These are phyloP conservation scores for Kwoniella sp. DNA, from an alignment of 768 basidiomycete species.

Conservation along the genomic window DNA sequence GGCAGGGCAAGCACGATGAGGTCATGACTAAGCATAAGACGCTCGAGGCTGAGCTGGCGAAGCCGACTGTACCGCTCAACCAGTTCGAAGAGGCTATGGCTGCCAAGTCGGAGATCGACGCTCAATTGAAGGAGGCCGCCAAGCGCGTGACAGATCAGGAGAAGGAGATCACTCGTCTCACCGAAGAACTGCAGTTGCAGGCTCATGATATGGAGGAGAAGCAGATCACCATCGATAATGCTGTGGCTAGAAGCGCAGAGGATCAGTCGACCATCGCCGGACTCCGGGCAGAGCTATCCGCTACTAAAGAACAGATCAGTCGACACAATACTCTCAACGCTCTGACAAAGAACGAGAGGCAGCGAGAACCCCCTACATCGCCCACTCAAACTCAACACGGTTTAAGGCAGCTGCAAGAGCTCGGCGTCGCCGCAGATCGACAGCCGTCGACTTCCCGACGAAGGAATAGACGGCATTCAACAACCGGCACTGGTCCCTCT, in stretches of 20 bases:
- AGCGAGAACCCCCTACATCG: slow-evolving; percentile 80
- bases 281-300: slow-evolving; percentile 89
- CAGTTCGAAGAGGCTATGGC: slow-evolving; percentile 73
- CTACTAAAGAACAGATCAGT: slow-evolving; percentile 90
- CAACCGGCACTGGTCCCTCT: slow-evolving; percentile 54
- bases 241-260: slow-evolving; percentile 66
- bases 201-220: slow-evolving; percentile 73
- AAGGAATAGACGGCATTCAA: slow-evolving; percentile 42
- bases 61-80: slow-evolving; percentile 70
- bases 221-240: slow-evolving; percentile 67
- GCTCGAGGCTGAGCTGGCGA: slow-evolving; percentile 69
- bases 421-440: slow-evolving; percentile 19
- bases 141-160: slow-evolving; percentile 80
- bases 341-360: slow-evolving; percentile 72
- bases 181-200: slow-evolving; percentile 73
- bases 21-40: slow-evolving; percentile 73
- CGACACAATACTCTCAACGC: slow-evolving; percentile 89
- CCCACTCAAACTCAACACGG: slow-evolving; percentile 62
- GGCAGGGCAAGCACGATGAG: slow-evolving; percentile 86
- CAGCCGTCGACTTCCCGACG: slow-evolving; percentile 29
- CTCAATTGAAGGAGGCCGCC: slow-evolving; percentile 74
- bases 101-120: slow-evolving; percentile 78
- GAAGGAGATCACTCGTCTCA: slow-evolving; percentile 75
- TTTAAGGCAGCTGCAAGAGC: slow-evolving; percentile 64
- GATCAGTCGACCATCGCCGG: slow-evolving; percentile 83